Conservation (phyloP, 2,329 filamentous ascomycete species). For the Pyrenochaeta sp. region DNA sequence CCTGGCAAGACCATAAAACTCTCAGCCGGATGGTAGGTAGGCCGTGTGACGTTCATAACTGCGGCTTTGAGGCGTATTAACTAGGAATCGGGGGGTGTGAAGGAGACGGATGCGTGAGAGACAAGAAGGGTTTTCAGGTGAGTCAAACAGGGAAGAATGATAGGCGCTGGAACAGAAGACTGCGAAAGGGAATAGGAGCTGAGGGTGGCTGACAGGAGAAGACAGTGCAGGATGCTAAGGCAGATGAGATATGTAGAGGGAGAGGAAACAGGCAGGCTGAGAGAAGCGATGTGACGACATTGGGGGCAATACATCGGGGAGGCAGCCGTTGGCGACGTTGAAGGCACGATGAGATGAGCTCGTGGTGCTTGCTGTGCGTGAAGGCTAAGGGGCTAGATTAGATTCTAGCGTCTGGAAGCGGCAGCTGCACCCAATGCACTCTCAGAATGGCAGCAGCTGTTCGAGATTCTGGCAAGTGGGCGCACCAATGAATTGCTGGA, state of each 20-base stretch:
- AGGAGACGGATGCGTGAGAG: slow-evolving; percentile 30
- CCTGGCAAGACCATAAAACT: slow-evolving; percentile 49
- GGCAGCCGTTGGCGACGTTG: not conserved
- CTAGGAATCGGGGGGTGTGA: slow-evolving; percentile 16
- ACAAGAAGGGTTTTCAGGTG: slow-evolving; percentile 27
- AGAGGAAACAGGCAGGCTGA: not conserved
- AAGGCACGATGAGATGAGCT: not conserved
- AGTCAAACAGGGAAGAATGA: slow-evolving; percentile 12
- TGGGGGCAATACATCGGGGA: not conserved
- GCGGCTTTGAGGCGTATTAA: slow-evolving; percentile 15
- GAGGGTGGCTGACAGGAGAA: no score
- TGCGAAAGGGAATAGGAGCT: slow-evolving; percentile 5
- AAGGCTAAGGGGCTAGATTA: not conserved
- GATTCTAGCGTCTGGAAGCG: not conserved
- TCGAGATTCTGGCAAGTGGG: not conserved
- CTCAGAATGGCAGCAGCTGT: not conserved
- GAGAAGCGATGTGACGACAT: slow-evolving; percentile 1
- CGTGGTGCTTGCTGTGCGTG: not conserved
- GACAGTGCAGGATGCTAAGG: not conserved
- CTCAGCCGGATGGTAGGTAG: slow-evolving; percentile 34
- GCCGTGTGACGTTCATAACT: slow-evolving; percentile 48
- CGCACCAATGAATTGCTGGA: no score
- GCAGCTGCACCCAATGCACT: not conserved
- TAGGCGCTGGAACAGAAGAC: not conserved
- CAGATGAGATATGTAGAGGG: not conserved